Percentiles rank a stretch among this genome's conserved stretches.
Evolutionary conservation across 345 rosid genomes (phyloP).

Genomic region (Aethionema arabicum): DNA sequence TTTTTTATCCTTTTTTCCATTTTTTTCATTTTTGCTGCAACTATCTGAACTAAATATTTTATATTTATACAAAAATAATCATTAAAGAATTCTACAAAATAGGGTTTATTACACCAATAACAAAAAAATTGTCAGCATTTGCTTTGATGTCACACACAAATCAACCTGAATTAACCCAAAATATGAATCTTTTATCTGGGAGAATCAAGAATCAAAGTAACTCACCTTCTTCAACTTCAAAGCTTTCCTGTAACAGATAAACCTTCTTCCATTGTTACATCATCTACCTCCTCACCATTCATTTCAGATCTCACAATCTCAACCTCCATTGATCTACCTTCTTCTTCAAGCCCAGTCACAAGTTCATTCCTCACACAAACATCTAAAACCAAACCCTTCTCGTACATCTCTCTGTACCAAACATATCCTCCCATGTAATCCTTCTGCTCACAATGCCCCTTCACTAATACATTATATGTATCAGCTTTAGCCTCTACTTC

Average conservation of each 20-base stretch:
- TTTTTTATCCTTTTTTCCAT: no score
- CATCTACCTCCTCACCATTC: conserved; percentile 47
- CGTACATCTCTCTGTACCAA: conserved; percentile 76
- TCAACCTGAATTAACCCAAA: no score
- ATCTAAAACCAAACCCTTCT: conserved; percentile 46
- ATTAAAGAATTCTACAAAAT: no score
- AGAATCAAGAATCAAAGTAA: conserved; percentile 6
- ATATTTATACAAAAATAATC: no score
- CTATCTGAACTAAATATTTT: no score
- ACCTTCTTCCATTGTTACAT: conserved; percentile 21
- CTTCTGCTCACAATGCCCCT: conserved; percentile 52
- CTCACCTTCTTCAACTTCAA: conserved; percentile 8
- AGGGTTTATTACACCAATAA: no score
- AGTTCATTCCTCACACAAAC: conserved; percentile 46
- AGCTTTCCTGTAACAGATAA: conserved; percentile 27
- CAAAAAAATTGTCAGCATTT: no score
- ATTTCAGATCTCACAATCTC: conserved; percentile 49
- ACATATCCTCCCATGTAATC: conserved; percentile 56
- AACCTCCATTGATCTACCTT: conserved; percentile 56
- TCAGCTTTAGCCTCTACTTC: conserved; percentile 58
- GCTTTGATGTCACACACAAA: no score
- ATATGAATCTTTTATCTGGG: no score
- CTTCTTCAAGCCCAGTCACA: conserved; percentile 51
- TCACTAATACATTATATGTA: conserved; percentile 63
- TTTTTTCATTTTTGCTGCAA: no score